Base-by-base conservation (phyloP, 768 basidiomycete genomes). In the Neoboletus subvelutipes region DNA sequence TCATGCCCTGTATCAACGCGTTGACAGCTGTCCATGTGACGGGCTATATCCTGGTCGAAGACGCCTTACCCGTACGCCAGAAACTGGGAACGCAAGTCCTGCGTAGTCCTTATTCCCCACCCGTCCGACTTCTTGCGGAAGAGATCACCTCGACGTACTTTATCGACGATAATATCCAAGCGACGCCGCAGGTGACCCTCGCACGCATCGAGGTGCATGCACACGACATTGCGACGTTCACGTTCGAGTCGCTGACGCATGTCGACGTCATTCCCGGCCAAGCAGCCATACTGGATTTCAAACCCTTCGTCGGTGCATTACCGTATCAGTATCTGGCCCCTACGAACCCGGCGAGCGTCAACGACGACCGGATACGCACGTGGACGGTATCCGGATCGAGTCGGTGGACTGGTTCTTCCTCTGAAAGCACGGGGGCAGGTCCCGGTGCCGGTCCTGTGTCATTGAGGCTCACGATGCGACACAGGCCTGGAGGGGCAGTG, bases 321-420 rank as follows among this genome's bases (percentile, higher is more conserved):
- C 62, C 68, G 18, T 86, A 86, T 65, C 75, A 73, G 40, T 85
- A 86, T 63, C 84, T 85, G 82, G 76, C 80, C 1, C 72, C 76
- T 7, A 50, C 60, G n/a, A 73, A 77, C 31, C 83, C 83, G 0
- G 75, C 68, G 17, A 72, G 74, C n/a, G 73, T 85, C 36, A 86
- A 86, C 64, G 85, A 86, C 64, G 84, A 87, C 63, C 77, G 83
- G 45, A 77, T 87, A 42, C 80, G 85, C 24, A 86, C 84, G 1
- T 87, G 85, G 84, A 86, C 84, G 0, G 73, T 86, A 20, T 85
- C 85, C 1, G 34, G 60, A 11, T 62, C 62, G 37, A 71, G 52
- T 54, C 37, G 20, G 4, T 71, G 68, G 68, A 18, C 36, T 48
- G 45, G 41, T 9, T 40, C 18, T 2, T 49, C 52, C 12, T 17